Evolutionary conservation across 495 filamentous ascomycete genomes (phyloP), one percentile per base, ranked within the genome.

Genomic region (Hyphodiscus hymeniophilus): DNA sequence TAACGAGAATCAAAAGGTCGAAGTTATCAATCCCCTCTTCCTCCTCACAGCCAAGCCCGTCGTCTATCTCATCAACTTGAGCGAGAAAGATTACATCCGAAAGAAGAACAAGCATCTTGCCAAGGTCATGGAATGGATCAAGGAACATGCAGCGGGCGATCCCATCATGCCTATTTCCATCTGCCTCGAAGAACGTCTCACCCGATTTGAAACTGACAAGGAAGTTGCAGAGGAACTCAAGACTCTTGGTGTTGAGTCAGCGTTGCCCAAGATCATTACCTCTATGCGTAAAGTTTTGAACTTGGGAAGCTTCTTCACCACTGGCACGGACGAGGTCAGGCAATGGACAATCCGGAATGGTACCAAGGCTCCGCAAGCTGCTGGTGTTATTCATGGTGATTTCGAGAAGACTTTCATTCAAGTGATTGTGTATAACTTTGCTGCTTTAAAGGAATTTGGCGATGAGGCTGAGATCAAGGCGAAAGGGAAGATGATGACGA

Each of bases 321-420:
- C 87, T 18, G 94, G 94, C 55, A 69, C 89, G 30, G 94, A 99
- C 62, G 94, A 99, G 71, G 94, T 99, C 45, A 79, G 94, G 51
- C 94, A 99, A 66, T 99, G 94, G 94, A 97, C 90, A 26, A 91
- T 99, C 62, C 79, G 94, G 34, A 90, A 90, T 63, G 89, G 89
- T 48, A 94, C 86, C 57, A 99, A 99, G 73, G 94, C 94, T 28
- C 94, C 94, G 15, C 86, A 90, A 62, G 92, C 94, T 36, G 92
- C 94, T 13, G 94, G 94, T 72, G 94, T 97, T 47, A 99, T 99
- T 57, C 94, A 99, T 70, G 86, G 84, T 47, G 94, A 99, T 63
- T 97, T 99, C 52, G 94, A 99, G 68, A 99, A 99, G 80, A 99
- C 94, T 0, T 99, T 99, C 70, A 99, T 99, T 57, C 94, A 99